These are phyloP conservation scores for Microdochium bolleyi DNA, from an alignment of 2,329 filamentous ascomycete genomes.

Conservation along the genomic window DNA sequence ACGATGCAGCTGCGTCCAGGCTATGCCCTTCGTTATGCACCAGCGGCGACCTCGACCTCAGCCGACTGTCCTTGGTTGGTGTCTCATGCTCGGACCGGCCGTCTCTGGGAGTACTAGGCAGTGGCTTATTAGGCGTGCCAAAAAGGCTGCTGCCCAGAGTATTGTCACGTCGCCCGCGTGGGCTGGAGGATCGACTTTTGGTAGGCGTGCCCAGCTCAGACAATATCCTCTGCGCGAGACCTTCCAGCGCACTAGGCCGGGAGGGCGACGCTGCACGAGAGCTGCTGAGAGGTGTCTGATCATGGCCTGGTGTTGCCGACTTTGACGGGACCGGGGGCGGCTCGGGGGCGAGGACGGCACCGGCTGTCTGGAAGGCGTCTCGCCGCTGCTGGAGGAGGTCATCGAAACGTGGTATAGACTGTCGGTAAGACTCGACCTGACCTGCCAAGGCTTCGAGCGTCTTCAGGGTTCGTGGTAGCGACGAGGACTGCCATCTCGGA, in stretches of 20 bases:
- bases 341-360: constrained; percentile 30
- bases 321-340: constrained; percentile 7
- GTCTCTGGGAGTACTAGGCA: neutral
- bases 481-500: constrained; percentile 43
- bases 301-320: constrained; percentile 18
- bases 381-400: constrained; percentile 60
- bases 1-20: constrained; percentile 2
- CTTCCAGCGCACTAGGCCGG: constrained; percentile 47
- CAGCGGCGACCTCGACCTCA: neutral
- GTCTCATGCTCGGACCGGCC: neutral
- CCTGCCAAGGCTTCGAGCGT: constrained; percentile 53
- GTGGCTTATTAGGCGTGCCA: neutral
- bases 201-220: constrained; percentile 50
- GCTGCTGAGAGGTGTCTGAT: constrained; percentile 36
- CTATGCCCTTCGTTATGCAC: neutral
- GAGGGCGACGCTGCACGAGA: constrained; percentile 42
- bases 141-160: neutral
- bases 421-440: constrained; percentile 54
- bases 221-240: constrained; percentile 54
- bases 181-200: constrained; percentile 31
- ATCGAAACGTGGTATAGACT: constrained; percentile 63
- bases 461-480: constrained; percentile 44
- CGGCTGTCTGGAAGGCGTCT: constrained; percentile 55
- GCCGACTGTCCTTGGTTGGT: neutral
- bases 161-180: constrained; percentile 39